phyloP scores from a whole-genome alignment of 805 yeast genomes.

The Geotrichum ghanense region DNA sequence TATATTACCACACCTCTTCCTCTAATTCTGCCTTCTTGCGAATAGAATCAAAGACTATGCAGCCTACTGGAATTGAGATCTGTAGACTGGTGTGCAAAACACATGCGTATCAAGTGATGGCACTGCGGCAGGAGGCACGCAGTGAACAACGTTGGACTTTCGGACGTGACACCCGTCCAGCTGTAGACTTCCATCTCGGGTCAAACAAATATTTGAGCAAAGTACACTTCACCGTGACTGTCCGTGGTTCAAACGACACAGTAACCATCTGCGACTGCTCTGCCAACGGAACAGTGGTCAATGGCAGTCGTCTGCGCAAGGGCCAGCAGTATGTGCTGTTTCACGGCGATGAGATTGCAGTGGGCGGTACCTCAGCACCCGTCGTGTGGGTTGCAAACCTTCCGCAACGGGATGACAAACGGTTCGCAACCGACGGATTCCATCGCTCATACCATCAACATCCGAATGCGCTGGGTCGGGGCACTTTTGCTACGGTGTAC shows the following conservation, averaged over 20 bases:
- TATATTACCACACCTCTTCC: too few relatives aligned
- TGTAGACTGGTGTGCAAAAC: background rate
- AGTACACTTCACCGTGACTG: background rate
- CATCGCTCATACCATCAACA: background rate
- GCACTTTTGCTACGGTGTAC: constrained; percentile 45
- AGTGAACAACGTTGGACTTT: background rate
- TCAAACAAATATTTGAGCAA: background rate
- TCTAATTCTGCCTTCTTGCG: too few relatives aligned
- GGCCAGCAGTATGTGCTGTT: background rate
- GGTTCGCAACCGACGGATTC: background rate
- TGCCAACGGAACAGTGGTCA: background rate
- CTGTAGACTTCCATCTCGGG: background rate
- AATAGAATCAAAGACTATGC: too few relatives aligned
- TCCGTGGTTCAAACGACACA: background rate
- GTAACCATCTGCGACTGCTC: background rate
- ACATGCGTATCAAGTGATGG: background rate
- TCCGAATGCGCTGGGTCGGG: constrained; percentile 6
- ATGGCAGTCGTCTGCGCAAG: background rate
- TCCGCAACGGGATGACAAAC: background rate
- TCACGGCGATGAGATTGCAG: background rate
- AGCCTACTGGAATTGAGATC: background rate
- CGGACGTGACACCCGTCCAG: background rate
- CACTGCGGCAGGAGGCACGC: background rate
- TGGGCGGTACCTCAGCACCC: background rate
- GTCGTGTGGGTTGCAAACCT: background rate